Evolutionary conservation across 208 protist species (phyloP), one percentile per base, ranked within the genome.

Genomic region (Crithidia bombi): DNA sequence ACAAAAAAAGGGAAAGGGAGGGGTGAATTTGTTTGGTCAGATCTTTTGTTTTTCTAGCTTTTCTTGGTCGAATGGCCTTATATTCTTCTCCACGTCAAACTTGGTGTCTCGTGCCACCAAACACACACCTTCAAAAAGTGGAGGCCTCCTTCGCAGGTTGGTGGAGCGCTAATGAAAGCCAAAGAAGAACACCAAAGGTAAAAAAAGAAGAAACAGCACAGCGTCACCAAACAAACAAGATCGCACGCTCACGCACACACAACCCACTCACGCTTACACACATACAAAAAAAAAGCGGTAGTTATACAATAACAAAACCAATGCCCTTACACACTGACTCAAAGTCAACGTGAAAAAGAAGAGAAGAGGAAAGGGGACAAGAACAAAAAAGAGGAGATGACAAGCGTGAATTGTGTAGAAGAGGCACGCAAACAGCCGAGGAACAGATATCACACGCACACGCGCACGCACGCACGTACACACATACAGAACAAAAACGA

Each of bases 261-360:
- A 54, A 54, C n/a, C n/a, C n/a, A n/a, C n/a, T n/a, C n/a, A 49
- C 17, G 5, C 21, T 6, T 5, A 49, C 17, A 49, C 17, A 49
- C n/a, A 23, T n/a, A 54, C 5, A 54, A 54, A 54, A 54, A 25
- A 32, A 54, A 54, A 54, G 32, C 32, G 5, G 15, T 47, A 35
- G 69, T 49, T 33, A 50, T 52, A 19, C 26, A 56, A 33, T 32
- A 68, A 43, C n/a, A n/a, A n/a, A n/a, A n/a, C n/a, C n/a, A n/a
- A n/a, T n/a, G n/a, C n/a, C n/a, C n/a, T n/a, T n/a, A n/a, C n/a
- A n/a, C n/a, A n/a, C n/a, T n/a, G n/a, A n/a, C n/a, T n/a, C n/a
- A n/a, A n/a, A n/a, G n/a, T n/a, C n/a, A n/a, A 14, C 10, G 38
- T 43, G 14, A 43, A 69, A 61, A 70, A 47, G 55, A 51, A 28